Evolutionary conservation across 768 basidiomycete species (phyloP).

Genomic region (Hypholoma sublateritium): DNA sequence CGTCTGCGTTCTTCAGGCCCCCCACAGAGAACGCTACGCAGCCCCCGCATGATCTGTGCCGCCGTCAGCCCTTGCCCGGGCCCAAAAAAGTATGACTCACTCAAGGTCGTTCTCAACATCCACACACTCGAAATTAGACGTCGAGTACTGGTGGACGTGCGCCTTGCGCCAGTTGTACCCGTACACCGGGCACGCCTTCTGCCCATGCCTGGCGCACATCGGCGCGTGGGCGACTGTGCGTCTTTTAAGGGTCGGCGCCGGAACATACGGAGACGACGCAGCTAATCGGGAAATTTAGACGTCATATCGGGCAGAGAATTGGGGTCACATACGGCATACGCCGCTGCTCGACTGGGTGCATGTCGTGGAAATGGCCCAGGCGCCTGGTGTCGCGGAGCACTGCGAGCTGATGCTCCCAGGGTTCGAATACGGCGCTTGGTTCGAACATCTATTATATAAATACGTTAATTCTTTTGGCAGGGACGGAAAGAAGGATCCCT

Average conservation of each 20-base stretch:
- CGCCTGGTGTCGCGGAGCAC: conserved; percentile 19
- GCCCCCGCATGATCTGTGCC: conserved; percentile 28
- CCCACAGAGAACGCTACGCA: conserved; percentile 19
- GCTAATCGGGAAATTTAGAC: not conserved
- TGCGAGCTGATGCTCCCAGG: conserved; percentile 19
- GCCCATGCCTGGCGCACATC: conserved; percentile 16
- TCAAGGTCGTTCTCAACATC: conserved; percentile 25
- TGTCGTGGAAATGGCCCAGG: conserved; percentile 13
- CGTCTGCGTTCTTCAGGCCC: conserved; percentile 20
- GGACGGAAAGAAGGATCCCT: not conserved
- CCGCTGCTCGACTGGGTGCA: conserved; percentile 14
- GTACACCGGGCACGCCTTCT: conserved; percentile 25
- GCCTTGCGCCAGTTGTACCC: conserved; percentile 15
- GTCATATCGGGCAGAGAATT: too few relatives aligned
- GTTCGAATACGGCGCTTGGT: conserved; percentile 22
- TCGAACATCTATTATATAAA: conserved; percentile 19
- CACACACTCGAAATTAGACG: conserved; percentile 20
- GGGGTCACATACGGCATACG: conserved; percentile 19
- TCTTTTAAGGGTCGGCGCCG: conserved; percentile 5
- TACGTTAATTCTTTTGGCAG: not conserved
- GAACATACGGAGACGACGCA: conserved; percentile 5
- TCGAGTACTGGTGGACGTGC: conserved; percentile 5
- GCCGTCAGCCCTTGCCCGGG: not conserved
- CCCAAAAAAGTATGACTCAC: conserved; percentile 10
- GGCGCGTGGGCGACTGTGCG: conserved; percentile 14